A percentile compares a stretch with the other conserved stretches of the same genome.
Conservation (phyloP, 352 stramenopile genomes). For the Blastocystis hominis region DNA sequence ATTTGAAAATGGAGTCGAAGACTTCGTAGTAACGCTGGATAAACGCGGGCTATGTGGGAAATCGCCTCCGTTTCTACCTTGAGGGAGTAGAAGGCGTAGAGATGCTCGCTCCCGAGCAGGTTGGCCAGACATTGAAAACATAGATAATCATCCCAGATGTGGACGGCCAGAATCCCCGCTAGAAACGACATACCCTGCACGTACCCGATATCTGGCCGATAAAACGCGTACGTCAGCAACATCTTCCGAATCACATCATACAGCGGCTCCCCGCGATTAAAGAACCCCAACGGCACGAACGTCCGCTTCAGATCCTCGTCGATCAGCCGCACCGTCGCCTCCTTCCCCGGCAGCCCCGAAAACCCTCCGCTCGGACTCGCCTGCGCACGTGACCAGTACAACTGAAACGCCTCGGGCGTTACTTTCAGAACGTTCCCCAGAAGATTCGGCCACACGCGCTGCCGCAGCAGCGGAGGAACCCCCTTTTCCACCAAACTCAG, state of each 20-base stretch:
- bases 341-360: neutral
- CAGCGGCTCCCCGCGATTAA: slow-evolving; percentile 22
- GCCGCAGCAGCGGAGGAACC: slow-evolving; percentile 11
- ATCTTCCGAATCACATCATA: slow-evolving; percentile 18
- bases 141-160: slow-evolving; percentile 37
- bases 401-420: slow-evolving; percentile 24
- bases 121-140: slow-evolving; percentile 54
- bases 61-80: neutral
- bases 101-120: slow-evolving; percentile 31
- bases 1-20: slow-evolving; percentile 27
- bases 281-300: neutral
- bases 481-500: slow-evolving; percentile 21
- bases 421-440: slow-evolving; percentile 40
- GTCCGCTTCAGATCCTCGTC: slow-evolving; percentile 44
- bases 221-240: slow-evolving; percentile 47
- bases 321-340: slow-evolving; percentile 21
- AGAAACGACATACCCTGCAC: slow-evolving; percentile 56
- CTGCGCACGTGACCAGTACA: neutral
- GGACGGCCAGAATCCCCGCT: slow-evolving; percentile 41
- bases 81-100: slow-evolving; percentile 53
- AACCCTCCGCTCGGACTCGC: neutral
- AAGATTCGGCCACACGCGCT: slow-evolving; percentile 17
- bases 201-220: slow-evolving; percentile 42
- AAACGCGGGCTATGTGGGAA: neutral
- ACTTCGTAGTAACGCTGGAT: slow-evolving; percentile 36